Conservation (phyloP, 1,139 yeast species). For the Blastobotrys serpentis region DNA sequence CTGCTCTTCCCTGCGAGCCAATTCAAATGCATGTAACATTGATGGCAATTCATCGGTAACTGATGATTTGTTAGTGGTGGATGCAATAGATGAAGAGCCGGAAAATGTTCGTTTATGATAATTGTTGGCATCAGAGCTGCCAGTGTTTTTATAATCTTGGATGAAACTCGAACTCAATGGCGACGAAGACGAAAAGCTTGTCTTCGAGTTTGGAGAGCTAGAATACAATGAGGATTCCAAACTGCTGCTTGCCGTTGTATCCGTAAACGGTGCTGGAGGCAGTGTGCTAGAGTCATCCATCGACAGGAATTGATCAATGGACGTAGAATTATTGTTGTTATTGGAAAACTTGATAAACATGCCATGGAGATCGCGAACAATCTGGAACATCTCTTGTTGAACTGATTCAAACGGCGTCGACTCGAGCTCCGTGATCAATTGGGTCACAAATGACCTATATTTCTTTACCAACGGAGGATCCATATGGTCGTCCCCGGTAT, state of each 20-base stretch:
- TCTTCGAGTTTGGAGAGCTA: conserved; percentile 2
- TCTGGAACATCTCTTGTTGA: conserved; percentile 39
- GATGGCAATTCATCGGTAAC: conserved; percentile 33
- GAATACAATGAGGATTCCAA: conserved; percentile 1
- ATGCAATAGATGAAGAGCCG: conserved; percentile 8
- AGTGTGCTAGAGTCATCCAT: background rate
- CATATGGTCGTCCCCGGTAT: conserved; percentile 9
- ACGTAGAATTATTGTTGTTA: conserved; percentile 1
- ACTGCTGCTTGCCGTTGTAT: conserved; percentile 8
- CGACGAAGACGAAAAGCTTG: conserved; percentile 4
- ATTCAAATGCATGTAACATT: conserved; percentile 33
- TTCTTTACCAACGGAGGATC: conserved; percentile 31
- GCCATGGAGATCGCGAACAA: conserved; percentile 36
- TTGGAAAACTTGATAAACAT: conserved; percentile 36
- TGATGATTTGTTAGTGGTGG: conserved; percentile 21
- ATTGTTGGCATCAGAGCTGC: no score
- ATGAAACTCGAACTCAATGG: conserved; percentile 13
- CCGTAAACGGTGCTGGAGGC: background rate
- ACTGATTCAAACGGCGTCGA: conserved; percentile 35
- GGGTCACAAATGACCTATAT: conserved; percentile 36
- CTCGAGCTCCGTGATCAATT: conserved; percentile 36
- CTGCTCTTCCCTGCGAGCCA: conserved; percentile 20
- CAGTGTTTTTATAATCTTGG: conserved; percentile 4
- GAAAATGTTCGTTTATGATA: conserved; percentile 14
- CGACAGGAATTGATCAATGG: background rate